Conservation (phyloP, 345 rosid genomes). For the Murraya paniculata region DNA sequence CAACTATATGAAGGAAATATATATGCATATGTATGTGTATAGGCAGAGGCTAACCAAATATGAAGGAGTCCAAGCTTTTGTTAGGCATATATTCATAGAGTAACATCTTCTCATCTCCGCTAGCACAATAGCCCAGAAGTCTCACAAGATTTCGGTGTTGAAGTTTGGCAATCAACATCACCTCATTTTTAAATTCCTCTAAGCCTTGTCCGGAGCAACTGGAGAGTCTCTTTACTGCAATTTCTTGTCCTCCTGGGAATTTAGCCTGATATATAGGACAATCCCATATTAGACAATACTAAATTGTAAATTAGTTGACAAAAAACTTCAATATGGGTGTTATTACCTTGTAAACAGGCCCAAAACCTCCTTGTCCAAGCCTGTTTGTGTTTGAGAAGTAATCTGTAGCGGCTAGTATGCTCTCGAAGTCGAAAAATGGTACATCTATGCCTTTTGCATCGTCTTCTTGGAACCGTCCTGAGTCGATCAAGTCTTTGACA, state of each 20-base stretch:
- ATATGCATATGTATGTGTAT: too few species aligned
- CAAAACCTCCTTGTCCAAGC: conserved; percentile 62
- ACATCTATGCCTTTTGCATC: conserved; percentile 46
- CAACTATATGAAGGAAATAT: background rate
- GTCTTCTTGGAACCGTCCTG: conserved; percentile 46
- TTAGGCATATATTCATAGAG: conserved; percentile 62
- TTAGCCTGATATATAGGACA: conserved; percentile 37
- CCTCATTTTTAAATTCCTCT: conserved; percentile 65
- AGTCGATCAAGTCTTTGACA: conserved; percentile 50
- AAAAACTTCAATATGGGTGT: background rate
- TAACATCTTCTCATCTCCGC: conserved; percentile 51
- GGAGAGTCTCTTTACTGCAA: conserved; percentile 62
- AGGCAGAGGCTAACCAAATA: conserved; percentile 42
- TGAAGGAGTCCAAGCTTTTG: conserved; percentile 56
- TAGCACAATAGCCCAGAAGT: conserved; percentile 60
- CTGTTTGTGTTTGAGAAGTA: conserved; percentile 53
- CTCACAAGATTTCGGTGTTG: conserved; percentile 74
- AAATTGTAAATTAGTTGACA: background rate
- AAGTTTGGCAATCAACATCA: conserved; percentile 58
- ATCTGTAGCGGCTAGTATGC: conserved; percentile 58
- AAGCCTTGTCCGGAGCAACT: conserved; percentile 58
- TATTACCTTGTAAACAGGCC: conserved; percentile 59
- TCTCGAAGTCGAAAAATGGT: conserved; percentile 52
- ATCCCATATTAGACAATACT: background rate
- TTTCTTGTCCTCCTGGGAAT: conserved; percentile 47